Conservation (phyloP, 2,329 filamentous ascomycete genomes). For the Ascochyta viciae-villosae region DNA sequence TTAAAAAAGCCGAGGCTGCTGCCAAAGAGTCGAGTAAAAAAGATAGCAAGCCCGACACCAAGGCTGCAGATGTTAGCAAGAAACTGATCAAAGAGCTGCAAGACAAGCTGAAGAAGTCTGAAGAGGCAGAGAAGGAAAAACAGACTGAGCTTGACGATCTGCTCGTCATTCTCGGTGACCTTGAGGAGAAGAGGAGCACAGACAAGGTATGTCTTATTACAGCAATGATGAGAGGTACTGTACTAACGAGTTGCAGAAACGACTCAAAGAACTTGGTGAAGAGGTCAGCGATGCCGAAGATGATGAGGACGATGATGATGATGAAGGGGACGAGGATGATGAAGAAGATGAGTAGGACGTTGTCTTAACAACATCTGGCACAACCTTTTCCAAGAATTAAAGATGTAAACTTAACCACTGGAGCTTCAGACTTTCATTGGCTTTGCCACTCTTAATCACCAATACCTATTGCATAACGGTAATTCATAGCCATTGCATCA, state of each 20-base stretch:
- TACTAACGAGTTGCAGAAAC: slow-evolving; percentile 48
- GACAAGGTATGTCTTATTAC: slow-evolving; percentile 42
- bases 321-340: slow-evolving; percentile 29
- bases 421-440: too few species aligned
- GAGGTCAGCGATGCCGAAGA: slow-evolving; percentile 53
- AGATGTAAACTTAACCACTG: background rate
- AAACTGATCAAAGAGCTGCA: slow-evolving; percentile 54
- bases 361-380: background rate
- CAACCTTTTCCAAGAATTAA: background rate
- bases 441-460: too few species aligned
- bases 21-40: slow-evolving; percentile 11
- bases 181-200: slow-evolving; percentile 54
- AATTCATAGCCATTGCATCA: too few species aligned
- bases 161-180: slow-evolving; percentile 56
- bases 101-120: slow-evolving; percentile 51
- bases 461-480: too few species aligned
- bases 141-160: slow-evolving; percentile 57
- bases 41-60: slow-evolving; percentile 45
- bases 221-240: background rate
- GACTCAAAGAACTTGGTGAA: slow-evolving; percentile 55
- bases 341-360: slow-evolving; percentile 13
- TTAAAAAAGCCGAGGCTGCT: slow-evolving; percentile 5
- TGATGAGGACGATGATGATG: slow-evolving; percentile 45
- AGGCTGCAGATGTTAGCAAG: slow-evolving; percentile 48
- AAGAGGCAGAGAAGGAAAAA: slow-evolving; percentile 50